A percentile compares a stretch with the other conserved stretches of the same genome.
Evolutionary conservation across 805 yeast genomes (phyloP).

Genomic region (Spathaspora passalidarum): DNA sequence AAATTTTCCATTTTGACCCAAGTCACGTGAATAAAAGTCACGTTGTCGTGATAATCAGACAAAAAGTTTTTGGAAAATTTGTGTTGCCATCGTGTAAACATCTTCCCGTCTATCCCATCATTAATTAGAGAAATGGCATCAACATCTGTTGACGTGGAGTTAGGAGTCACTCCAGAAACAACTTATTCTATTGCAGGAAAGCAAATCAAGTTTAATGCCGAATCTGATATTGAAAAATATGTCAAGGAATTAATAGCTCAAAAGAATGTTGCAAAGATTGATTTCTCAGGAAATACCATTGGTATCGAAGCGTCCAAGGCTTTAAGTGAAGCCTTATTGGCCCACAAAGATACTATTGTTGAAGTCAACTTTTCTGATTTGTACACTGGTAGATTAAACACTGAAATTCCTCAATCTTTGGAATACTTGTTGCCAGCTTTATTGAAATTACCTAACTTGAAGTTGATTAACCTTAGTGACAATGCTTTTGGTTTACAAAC

Average conservation of each 20-base stretch:
- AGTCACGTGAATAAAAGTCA: not conserved
- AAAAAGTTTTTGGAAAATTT: not conserved
- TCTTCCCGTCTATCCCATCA: too few relatives aligned
- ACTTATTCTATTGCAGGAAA: slow-evolving; percentile 65
- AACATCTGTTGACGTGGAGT: slow-evolving; percentile 16
- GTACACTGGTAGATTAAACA: slow-evolving; percentile 91
- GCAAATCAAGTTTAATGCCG: slow-evolving; percentile 71
- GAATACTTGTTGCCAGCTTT: slow-evolving; percentile 70
- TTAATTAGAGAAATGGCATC: too few relatives aligned
- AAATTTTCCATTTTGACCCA: not conserved
- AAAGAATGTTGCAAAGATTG: slow-evolving; percentile 51
- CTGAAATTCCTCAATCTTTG: slow-evolving; percentile 88
- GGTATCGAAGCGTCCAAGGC: slow-evolving; percentile 85
- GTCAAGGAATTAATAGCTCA: slow-evolving; percentile 50
- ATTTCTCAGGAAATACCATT: slow-evolving; percentile 89
- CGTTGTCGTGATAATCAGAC: too few relatives aligned
- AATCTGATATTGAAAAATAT: slow-evolving; percentile 70
- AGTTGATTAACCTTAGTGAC: slow-evolving; percentile 80
- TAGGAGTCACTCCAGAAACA: slow-evolving; percentile 41
- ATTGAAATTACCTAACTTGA: slow-evolving; percentile 62
- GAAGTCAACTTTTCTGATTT: slow-evolving; percentile 87
- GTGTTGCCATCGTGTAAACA: too few relatives aligned
- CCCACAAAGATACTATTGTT: slow-evolving; percentile 45
- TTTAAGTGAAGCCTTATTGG: slow-evolving; percentile 55
- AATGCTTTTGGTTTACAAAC: slow-evolving; percentile 97